Evolutionary conservation across 1,139 yeast genomes (phyloP), one percentile per base, ranked within the genome.

Genomic region (Hansenula sp.): DNA sequence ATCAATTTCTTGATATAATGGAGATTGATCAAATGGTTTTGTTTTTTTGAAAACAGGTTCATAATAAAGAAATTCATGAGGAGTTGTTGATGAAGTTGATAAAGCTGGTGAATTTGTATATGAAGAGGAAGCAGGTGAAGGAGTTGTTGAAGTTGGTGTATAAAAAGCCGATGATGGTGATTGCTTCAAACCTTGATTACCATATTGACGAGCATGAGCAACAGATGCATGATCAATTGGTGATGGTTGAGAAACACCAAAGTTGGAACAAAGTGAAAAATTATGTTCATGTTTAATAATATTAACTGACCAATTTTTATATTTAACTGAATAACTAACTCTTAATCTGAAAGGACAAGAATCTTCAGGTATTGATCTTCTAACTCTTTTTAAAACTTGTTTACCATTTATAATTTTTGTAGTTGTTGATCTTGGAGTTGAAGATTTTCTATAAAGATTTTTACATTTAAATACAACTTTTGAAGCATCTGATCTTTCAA

Each of bases 391-490:
- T 28, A 17, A 17, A 11, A 42, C 20, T 13, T 29, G 29, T 40
- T 41, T 43, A 8, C 45, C 47, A 20, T 40, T 40, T 10, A 30
- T 36, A 10, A 39, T 25, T 29, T 42, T 41, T 12, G 45, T 36
- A 3, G 38, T 33, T 14, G 47, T 29, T 12, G 34, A 7, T 32
- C 50, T 49, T 29, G 51, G 44, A 4, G 46, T 36, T 4, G 46
- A 33, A 3, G 48, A 55, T 40, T 59, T 45, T 59, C 56, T 52
- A 53, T 60, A 43, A 53, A 57, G 46, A 56, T 69, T 59, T 55
- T 79, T 82, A 56, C 92, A 82, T 53, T 79, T 77, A 64, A 82
- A 82, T 16, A 82, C 81, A 31, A 82, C 80, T 59, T 82, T 82
- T 36, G 76, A 65, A 30, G 74, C 72, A 57, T 82, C 92, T 1